Conservation (phyloP, 768 basidiomycete species). For the Boletus patriciae region DNA sequence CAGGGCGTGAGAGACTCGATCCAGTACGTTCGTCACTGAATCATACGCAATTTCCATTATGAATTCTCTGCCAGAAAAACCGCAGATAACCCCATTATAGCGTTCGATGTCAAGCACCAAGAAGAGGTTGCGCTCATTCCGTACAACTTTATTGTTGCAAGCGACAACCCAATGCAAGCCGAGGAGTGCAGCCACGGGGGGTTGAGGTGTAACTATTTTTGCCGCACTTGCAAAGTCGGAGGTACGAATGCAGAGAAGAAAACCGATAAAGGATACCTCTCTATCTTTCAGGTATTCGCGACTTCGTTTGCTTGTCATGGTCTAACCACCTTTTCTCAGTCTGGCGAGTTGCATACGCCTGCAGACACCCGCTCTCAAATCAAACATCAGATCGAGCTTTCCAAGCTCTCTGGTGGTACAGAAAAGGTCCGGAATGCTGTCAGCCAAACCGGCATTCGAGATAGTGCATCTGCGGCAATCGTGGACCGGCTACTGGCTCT, state of each 20-base stretch:
- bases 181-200: slow-evolving; percentile 37
- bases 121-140: slow-evolving; percentile 25
- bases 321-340: neutral
- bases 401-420: slow-evolving; percentile 2
- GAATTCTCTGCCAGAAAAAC: too few relatives aligned
- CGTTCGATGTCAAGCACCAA: slow-evolving; percentile 24
- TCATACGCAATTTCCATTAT: too few relatives aligned
- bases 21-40: too few relatives aligned
- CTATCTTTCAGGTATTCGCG: slow-evolving; percentile 17
- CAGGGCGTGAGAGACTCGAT: slow-evolving; percentile 30
- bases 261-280: slow-evolving; percentile 27
- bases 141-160: slow-evolving; percentile 22
- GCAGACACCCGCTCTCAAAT: neutral
- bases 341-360: slow-evolving; percentile 7
- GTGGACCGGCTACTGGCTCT: slow-evolving; percentile 33
- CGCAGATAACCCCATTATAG: neutral
- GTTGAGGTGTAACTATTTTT: slow-evolving; percentile 33
- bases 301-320: neutral
- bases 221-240: slow-evolving; percentile 34
- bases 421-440: slow-evolving; percentile 18
- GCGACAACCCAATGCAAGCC: slow-evolving; percentile 41
- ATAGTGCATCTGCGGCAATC: slow-evolving; percentile 31
- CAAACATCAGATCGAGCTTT: slow-evolving; percentile 7
- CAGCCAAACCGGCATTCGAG: slow-evolving; percentile 38
- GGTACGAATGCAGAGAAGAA: slow-evolving; percentile 25